Evolutionary conservation across 345 rosid genomes (phyloP).

Genomic region (Aquilaria malaccensis): DNA sequence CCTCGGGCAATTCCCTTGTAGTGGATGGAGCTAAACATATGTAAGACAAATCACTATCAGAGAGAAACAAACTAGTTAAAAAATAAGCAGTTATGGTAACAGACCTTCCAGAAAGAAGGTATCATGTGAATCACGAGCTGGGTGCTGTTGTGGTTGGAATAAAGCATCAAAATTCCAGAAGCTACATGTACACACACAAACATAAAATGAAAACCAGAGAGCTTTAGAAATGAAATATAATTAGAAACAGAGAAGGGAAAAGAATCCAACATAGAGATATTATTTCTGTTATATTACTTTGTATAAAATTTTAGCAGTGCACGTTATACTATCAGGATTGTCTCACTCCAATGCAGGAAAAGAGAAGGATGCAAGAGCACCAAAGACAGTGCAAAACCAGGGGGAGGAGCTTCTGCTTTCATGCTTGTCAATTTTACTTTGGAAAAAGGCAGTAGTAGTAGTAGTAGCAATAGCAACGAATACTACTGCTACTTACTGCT

Average conservation of each 20-base stretch:
- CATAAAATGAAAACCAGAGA: background rate
- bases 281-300: too few relatives aligned
- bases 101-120: conserved; percentile 83
- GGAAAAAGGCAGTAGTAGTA: too few relatives aligned
- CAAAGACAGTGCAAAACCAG: too few relatives aligned
- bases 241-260: background rate
- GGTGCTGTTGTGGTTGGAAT: conserved; percentile 98
- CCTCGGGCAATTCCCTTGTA: conserved; percentile 72
- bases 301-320: too few relatives aligned
- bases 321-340: too few relatives aligned
- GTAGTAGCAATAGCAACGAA: too few relatives aligned
- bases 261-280: background rate
- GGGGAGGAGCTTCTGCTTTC: too few relatives aligned
- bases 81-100: conserved; percentile 13
- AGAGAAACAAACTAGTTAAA: background rate
- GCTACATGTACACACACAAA: conserved; percentile 34
- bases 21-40: conserved; percentile 63
- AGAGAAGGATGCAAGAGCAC: too few relatives aligned
- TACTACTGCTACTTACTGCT: too few relatives aligned
- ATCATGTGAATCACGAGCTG: conserved; percentile 98
- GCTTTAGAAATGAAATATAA: conserved; percentile 2
- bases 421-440: too few relatives aligned
- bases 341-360: too few relatives aligned
- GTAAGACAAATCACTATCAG: conserved; percentile 12
- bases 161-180: conserved; percentile 98